Conservation (phyloP, 768 basidiomycete genomes). For the Boletales sp. region DNA sequence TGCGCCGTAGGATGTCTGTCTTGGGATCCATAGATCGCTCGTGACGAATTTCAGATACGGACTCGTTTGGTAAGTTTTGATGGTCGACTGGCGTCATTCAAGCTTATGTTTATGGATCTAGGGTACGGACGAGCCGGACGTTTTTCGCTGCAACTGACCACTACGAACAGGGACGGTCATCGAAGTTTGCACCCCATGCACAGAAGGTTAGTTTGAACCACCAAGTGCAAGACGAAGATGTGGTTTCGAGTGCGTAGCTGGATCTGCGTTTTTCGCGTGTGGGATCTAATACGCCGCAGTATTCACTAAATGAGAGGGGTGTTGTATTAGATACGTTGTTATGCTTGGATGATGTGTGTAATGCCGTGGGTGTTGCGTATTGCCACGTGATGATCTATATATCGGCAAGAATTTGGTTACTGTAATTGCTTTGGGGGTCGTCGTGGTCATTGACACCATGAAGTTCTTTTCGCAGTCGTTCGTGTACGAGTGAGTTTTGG, state of each 20-base stretch:
- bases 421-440: constrained; percentile 27
- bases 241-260: constrained; percentile 72
- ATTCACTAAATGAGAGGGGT: constrained; percentile 28
- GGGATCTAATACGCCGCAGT: constrained; percentile 12
- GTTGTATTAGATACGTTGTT: too few species aligned
- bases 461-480: constrained; percentile 55
- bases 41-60: constrained; percentile 92
- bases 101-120: constrained; percentile 7
- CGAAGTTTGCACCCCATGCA: constrained; percentile 89
- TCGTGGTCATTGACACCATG: constrained; percentile 38
- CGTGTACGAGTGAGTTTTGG: constrained; percentile 48
- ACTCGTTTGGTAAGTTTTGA: constrained; percentile 73
- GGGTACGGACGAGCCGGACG: constrained; percentile 18
- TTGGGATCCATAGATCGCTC: constrained; percentile 88
- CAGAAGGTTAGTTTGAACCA: constrained; percentile 89
- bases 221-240: constrained; percentile 83
- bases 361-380: too few species aligned
- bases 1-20: constrained; percentile 68
- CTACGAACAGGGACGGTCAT: constrained; percentile 75
- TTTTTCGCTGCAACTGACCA: not conserved
- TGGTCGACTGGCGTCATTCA: not conserved
- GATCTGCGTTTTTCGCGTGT: not conserved
- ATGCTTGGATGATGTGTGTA: too few species aligned
- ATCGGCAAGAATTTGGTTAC: not conserved
- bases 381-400: too few species aligned